Conservation (phyloP, 2,329 filamentous ascomycete genomes). For the Trichoderma sp. region DNA sequence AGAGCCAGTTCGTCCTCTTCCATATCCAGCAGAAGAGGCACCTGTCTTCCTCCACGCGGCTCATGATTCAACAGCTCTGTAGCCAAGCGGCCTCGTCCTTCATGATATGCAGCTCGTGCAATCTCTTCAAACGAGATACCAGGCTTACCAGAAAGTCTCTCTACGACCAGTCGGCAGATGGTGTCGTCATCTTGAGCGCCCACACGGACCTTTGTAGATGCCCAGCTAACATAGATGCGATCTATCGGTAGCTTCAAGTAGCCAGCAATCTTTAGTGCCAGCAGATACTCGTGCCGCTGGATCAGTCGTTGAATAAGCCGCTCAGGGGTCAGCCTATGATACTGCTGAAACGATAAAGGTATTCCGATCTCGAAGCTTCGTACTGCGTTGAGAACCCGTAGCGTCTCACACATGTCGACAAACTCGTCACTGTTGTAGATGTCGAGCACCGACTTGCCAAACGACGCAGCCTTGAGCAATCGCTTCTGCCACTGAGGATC, state of each 20-base stretch:
- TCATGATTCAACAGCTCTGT: slow-evolving; percentile 92
- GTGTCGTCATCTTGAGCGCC: slow-evolving; percentile 84
- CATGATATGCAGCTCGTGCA: slow-evolving; percentile 87
- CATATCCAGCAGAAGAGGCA: slow-evolving; percentile 89
- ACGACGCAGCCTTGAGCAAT: slow-evolving; percentile 91
- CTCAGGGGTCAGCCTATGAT: slow-evolving; percentile 84
- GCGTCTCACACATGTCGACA: slow-evolving; percentile 93
- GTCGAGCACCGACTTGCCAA: slow-evolving; percentile 95
- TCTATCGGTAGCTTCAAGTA: slow-evolving; percentile 85
- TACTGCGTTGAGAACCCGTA: slow-evolving; percentile 89
- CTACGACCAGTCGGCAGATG: slow-evolving; percentile 82
- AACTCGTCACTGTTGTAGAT: slow-evolving; percentile 98
- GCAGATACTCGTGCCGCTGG: slow-evolving; percentile 84
- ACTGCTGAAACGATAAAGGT: slow-evolving; percentile 90
- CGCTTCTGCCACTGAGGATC: slow-evolving; percentile 91
- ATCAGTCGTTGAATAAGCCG: slow-evolving; percentile 82
- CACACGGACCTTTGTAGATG: slow-evolving; percentile 84
- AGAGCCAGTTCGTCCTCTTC: slow-evolving; percentile 93
- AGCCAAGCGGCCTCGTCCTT: slow-evolving; percentile 83
- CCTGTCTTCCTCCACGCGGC: slow-evolving; percentile 90
- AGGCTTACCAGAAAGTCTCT: slow-evolving; percentile 79
- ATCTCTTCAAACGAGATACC: slow-evolving; percentile 97
- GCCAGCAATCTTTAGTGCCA: slow-evolving; percentile 83
- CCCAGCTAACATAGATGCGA: slow-evolving; percentile 95
- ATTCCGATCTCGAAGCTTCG: slow-evolving; percentile 89